Percentiles rank a stretch among this genome's conserved stretches.
These are phyloP conservation scores for Paramecium biaurelia DNA, from an alignment of 73 alveolate species.

Conservation along the genomic window DNA sequence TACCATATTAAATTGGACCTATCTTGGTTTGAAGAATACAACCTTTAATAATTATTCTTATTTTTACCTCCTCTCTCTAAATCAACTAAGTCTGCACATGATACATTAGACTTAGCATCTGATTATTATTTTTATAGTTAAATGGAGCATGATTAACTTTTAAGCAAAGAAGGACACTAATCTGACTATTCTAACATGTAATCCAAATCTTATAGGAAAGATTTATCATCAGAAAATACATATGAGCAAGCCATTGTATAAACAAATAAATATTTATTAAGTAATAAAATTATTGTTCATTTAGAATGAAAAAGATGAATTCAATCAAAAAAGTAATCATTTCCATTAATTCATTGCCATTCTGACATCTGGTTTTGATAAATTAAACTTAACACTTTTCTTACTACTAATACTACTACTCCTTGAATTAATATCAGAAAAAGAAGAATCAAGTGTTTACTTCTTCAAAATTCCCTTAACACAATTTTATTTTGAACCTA, in stretches of 20 bases:
- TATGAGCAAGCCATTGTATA: conserved; percentile 37
- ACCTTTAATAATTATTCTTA: background rate
- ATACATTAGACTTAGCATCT: background rate
- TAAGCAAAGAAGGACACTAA: background rate
- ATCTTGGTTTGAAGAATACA: conserved; percentile 27
- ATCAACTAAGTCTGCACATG: background rate
- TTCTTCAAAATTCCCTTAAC: background rate
- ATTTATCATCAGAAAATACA: background rate
- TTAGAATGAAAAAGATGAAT: background rate
- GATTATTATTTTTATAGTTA: background rate
- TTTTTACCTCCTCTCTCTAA: conserved; percentile 59
- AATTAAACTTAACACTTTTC: background rate
- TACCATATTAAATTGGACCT: conserved; percentile 55
- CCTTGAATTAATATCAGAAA: background rate
- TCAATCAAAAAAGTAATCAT: background rate
- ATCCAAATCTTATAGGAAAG: conserved; percentile 7
- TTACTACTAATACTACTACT: background rate
- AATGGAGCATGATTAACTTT: background rate
- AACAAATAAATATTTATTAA: background rate
- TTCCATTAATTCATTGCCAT: background rate
- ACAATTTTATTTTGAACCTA: background rate
- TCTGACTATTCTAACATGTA: background rate
- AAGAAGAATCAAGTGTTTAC: background rate
- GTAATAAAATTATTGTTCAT: background rate
- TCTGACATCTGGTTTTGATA: background rate